Percentiles rank a stretch among this genome's conserved stretches.
These are phyloP conservation scores for Fusarium brachygibbosum DNA, from an alignment of 2,329 filamentous ascomycete species.

Conservation along the genomic window DNA sequence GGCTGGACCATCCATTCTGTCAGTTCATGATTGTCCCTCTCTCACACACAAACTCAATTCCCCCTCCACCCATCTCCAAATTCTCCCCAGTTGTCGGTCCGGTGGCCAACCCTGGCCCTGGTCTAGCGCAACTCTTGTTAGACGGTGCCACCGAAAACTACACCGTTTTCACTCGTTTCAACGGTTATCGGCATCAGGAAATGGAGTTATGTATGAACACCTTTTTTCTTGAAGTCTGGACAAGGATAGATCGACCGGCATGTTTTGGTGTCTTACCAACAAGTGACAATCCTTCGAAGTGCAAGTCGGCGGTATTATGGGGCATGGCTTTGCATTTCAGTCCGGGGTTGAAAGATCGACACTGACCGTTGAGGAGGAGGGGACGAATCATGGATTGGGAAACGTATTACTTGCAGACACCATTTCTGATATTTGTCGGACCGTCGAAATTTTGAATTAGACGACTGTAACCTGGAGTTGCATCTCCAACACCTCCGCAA, in stretches of 20 bases:
- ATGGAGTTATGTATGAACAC: neutral
- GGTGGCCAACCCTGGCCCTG: neutral
- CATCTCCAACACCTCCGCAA: constrained; percentile 10
- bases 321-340: constrained; percentile 1
- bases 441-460: constrained; percentile 10
- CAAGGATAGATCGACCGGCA: constrained; percentile 10
- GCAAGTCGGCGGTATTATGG: constrained; percentile 28
- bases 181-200: constrained; percentile 30
- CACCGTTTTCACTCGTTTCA: constrained; percentile 20
- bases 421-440: constrained; percentile 8
- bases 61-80: constrained; percentile 1
- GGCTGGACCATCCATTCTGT: constrained; percentile 6
- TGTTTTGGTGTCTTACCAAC: neutral
- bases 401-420: neutral
- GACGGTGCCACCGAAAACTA: constrained; percentile 23
- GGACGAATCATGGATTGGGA: constrained; percentile 6
- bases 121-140: constrained; percentile 21
- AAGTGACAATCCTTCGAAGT: neutral
- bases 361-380: constrained; percentile 3
- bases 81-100: constrained; percentile 29
- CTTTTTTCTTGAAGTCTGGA: neutral
- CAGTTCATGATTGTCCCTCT: constrained; percentile 3
- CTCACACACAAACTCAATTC: too few relatives aligned
- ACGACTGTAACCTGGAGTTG: constrained; percentile 5
- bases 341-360: neutral